Evolutionary conservation across 768 basidiomycete species (phyloP).

Genomic region (Collybia mongolica): DNA sequence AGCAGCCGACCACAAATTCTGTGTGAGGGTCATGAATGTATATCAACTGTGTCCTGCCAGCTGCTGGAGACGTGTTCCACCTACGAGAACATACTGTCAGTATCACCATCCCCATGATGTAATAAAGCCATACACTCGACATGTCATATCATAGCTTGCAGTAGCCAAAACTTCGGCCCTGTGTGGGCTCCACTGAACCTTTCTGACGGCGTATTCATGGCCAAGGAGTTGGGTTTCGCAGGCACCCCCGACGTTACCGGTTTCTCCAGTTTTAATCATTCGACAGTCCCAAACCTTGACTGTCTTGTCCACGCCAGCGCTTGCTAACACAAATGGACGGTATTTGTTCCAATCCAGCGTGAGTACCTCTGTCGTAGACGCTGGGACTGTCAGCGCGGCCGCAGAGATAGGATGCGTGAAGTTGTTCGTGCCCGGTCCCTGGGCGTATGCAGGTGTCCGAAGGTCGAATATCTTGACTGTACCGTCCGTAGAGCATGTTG

Average conservation of each 20-base stretch:
- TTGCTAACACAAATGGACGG: slow-evolving; percentile 72
- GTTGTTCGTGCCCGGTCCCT: slow-evolving; percentile 46
- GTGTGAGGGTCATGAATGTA: slow-evolving; percentile 86
- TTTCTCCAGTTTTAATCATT: slow-evolving; percentile 64
- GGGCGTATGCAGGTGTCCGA: slow-evolving; percentile 58
- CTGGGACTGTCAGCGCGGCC: slow-evolving; percentile 75
- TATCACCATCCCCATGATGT: slow-evolving; percentile 1
- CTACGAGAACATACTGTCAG: slow-evolving; percentile 31
- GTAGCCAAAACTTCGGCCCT: slow-evolving; percentile 64
- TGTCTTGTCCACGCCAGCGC: slow-evolving; percentile 74
- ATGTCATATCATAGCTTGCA: slow-evolving; percentile 94
- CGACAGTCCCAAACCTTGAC: slow-evolving; percentile 86
- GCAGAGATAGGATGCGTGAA: slow-evolving; percentile 71
- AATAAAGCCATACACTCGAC: slow-evolving; percentile 66
- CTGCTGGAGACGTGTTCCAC: slow-evolving; percentile 67
- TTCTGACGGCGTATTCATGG: slow-evolving; percentile 89
- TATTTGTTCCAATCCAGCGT: slow-evolving; percentile 95
- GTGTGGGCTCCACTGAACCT: slow-evolving; percentile 89
- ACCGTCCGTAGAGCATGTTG: slow-evolving; percentile 86
- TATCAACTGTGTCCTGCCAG: slow-evolving; percentile 51
- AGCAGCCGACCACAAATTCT: slow-evolving; percentile 91
- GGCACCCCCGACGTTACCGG: slow-evolving; percentile 62
- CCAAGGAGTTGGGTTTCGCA: slow-evolving; percentile 73
- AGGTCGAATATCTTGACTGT: slow-evolving; percentile 82
- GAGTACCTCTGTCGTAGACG: slow-evolving; percentile 75